These are phyloP conservation scores for Alternaria brassicae DNA, from an alignment of 2,329 filamentous ascomycete species.

Conservation along the genomic window DNA sequence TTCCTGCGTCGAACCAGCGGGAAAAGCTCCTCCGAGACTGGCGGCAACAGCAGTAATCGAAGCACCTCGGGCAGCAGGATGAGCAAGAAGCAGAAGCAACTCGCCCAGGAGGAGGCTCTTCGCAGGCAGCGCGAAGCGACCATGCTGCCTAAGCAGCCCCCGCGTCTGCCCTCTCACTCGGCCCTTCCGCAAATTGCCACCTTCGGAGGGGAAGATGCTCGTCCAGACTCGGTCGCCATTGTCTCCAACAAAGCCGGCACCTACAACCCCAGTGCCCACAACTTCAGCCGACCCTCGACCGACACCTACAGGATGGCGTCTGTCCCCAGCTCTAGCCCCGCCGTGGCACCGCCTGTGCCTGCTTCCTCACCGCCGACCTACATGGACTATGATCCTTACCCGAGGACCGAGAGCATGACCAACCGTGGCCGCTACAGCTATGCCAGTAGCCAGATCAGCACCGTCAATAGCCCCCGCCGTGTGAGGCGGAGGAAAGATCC, in stretches of 20 bases:
- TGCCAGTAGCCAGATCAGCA: constrained; percentile 87
- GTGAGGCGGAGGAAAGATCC: constrained; percentile 95
- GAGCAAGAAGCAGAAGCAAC: constrained; percentile 66
- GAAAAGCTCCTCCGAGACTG: constrained; percentile 30
- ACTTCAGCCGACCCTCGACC: constrained; percentile 49
- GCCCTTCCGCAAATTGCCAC: constrained; percentile 60
- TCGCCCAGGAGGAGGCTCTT: constrained; percentile 59
- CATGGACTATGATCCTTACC: constrained; percentile 76
- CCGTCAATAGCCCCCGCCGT: constrained; percentile 89
- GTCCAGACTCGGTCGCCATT: constrained; percentile 69
- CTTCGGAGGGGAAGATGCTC: constrained; percentile 68
- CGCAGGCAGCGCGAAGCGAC: constrained; percentile 64
- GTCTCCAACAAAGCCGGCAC: constrained; percentile 63
- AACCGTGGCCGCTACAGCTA: constrained; percentile 96
- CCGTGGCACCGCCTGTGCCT: constrained; percentile 62
- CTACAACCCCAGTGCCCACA: constrained; percentile 36
- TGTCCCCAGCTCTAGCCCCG: constrained; percentile 21
- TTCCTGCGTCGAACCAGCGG: constrained; percentile 49
- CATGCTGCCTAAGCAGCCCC: constrained; percentile 64
- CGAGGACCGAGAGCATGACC: constrained; percentile 91
- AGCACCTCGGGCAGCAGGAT: constrained; percentile 48
- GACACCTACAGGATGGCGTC: constrained; percentile 51
- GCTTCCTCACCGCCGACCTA: constrained; percentile 46
- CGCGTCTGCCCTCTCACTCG: constrained; percentile 61
- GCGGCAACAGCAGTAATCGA: constrained; percentile 27